Evolutionary conservation across 768 basidiomycete species (phyloP).

Genomic region (Lactarius evosmus): DNA sequence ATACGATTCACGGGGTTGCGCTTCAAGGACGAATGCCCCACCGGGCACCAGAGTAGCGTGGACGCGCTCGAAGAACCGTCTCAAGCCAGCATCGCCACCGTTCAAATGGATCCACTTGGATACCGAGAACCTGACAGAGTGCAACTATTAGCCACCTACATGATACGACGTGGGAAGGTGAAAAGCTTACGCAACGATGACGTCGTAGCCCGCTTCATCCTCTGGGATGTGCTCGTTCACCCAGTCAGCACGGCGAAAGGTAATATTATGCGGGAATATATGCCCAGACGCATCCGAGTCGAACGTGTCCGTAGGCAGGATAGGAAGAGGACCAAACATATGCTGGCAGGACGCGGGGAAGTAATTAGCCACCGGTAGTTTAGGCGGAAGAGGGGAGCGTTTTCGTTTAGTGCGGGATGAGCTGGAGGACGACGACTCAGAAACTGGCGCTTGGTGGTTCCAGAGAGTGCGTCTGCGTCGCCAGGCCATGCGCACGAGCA

Average conservation of each 20-base stretch:
- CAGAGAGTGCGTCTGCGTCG: conserved; percentile 63
- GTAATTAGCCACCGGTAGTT: conserved; percentile 40
- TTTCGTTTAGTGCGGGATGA: conserved; percentile 26
- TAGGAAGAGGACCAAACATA: conserved; percentile 69
- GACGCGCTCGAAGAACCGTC: conserved; percentile 62
- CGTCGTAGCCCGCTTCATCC: conserved; percentile 64
- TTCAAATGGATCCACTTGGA: conserved; percentile 94
- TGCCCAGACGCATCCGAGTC: conserved; percentile 30
- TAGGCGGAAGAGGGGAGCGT: not conserved
- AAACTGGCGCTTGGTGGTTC: conserved; percentile 56
- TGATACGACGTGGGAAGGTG: not conserved
- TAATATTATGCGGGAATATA: conserved; percentile 74
- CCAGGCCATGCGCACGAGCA: conserved; percentile 74
- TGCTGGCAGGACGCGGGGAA: conserved; percentile 79
- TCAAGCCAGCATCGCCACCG: conserved; percentile 69
- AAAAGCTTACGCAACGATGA: conserved; percentile 69
- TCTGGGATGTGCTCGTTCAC: conserved; percentile 50
- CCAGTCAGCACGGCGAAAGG: conserved; percentile 76
- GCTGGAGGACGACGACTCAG: conserved; percentile 21
- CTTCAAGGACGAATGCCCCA: conserved; percentile 74
- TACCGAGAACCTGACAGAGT: conserved; percentile 62
- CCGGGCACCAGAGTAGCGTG: conserved; percentile 54
- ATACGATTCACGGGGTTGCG: conserved; percentile 85
- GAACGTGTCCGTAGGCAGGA: conserved; percentile 45
- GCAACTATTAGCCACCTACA: not conserved